Evolutionary conservation across 2,329 filamentous ascomycete species (phyloP).

Genomic region (Aureobasidium sp.): DNA sequence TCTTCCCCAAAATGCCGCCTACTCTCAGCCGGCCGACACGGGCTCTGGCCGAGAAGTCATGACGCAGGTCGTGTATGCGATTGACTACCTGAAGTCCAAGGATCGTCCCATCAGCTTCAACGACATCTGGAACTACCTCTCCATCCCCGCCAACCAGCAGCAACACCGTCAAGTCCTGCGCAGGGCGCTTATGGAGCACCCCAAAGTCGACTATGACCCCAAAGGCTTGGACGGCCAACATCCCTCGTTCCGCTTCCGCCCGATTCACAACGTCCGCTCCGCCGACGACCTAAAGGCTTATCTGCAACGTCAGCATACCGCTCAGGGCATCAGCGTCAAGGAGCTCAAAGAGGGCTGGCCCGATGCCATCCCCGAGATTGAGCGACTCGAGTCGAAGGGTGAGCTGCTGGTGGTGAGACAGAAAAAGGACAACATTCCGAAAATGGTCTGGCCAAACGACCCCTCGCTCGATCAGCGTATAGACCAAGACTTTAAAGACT

Average conservation of each 20-base stretch:
- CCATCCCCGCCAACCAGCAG: constrained; percentile 47
- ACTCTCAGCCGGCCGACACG: constrained; percentile 69
- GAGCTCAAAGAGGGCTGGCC: constrained; percentile 96
- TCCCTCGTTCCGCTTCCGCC: constrained; percentile 70
- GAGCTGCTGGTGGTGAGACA: constrained; percentile 79
- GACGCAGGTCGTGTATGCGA: constrained; percentile 81
- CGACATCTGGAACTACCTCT: constrained; percentile 75
- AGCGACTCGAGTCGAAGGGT: constrained; percentile 68
- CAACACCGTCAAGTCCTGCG: constrained; percentile 53
- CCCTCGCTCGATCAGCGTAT: constrained; percentile 53
- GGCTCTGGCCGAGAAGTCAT: constrained; percentile 73
- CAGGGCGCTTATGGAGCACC: constrained; percentile 59
- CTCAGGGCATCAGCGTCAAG: constrained; percentile 73
- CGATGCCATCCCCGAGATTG: constrained; percentile 71
- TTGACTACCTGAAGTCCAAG: constrained; percentile 71
- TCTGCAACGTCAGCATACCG: constrained; percentile 74
- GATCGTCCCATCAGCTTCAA: constrained; percentile 61
- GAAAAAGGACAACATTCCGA: constrained; percentile 83
- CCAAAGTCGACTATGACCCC: constrained; percentile 54
- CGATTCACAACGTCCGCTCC: constrained; percentile 74
- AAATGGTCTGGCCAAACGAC: constrained; percentile 85
- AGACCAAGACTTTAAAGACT: constrained; percentile 72
- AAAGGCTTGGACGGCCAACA: constrained; percentile 54
- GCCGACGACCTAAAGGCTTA: constrained; percentile 70
- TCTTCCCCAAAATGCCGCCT: constrained; percentile 46